phyloP scores from a whole-genome alignment of 495 filamentous ascomycete genomes.

The Lichenothelia convexa region DNA sequence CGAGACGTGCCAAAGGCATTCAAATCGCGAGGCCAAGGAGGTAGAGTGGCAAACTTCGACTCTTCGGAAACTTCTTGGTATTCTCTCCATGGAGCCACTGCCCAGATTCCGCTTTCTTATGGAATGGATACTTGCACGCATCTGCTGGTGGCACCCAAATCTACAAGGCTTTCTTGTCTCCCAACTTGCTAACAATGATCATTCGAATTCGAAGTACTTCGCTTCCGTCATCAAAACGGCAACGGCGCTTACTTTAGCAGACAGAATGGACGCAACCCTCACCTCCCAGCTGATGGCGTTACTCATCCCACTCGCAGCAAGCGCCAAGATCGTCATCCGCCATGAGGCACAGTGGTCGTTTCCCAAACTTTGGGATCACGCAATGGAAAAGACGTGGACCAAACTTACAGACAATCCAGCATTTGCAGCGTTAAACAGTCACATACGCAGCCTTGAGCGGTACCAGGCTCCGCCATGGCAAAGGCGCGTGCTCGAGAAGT shows the following conservation, averaged over 20 bases:
- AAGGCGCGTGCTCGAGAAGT: conserved; percentile 12
- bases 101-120: conserved; percentile 27
- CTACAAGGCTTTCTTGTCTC: no score
- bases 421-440: conserved; percentile 15
- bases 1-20: conserved; percentile 9
- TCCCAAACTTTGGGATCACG: conserved; percentile 16
- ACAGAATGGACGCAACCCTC: conserved; percentile 18
- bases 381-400: conserved; percentile 11
- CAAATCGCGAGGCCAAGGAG: conserved; percentile 1
- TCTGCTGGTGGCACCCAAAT: conserved; percentile 19
- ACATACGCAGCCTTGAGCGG: conserved; percentile 16
- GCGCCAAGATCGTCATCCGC: conserved; percentile 20
- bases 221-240: conserved; percentile 25
- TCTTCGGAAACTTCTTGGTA: conserved; percentile 6
- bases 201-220: conserved; percentile 22
- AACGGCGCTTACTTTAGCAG: no score
- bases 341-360: conserved; percentile 27
- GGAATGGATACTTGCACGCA: conserved; percentile 26
- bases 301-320: conserved; percentile 19
- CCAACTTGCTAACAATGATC: conserved; percentile 14
- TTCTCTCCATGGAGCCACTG: conserved; percentile 24
- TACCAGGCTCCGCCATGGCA: conserved; percentile 14
- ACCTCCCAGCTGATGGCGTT: conserved; percentile 14
- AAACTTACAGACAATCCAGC: conserved; percentile 15
- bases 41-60: conserved; percentile 1